These are phyloP conservation scores for Suillus placidus DNA, from an alignment of 768 basidiomycete species.

Conservation along the genomic window DNA sequence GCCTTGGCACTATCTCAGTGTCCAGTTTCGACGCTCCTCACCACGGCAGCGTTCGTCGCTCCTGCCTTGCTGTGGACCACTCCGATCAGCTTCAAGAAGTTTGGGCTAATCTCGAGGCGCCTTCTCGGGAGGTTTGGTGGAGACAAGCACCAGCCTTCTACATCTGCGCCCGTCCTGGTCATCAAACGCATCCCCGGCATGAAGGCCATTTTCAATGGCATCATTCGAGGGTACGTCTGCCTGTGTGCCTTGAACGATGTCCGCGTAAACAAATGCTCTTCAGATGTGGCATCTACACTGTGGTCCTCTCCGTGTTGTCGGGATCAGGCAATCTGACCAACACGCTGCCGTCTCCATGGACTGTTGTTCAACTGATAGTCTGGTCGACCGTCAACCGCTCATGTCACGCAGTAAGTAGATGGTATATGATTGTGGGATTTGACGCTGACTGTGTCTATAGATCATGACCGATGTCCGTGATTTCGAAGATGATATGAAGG, in stretches of 20 bases:
- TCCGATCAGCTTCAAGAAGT: background rate
- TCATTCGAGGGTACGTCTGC: slow-evolving; percentile 1
- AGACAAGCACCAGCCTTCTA: background rate
- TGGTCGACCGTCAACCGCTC: background rate
- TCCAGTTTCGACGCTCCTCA: background rate
- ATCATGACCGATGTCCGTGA: background rate
- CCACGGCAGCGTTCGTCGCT: background rate
- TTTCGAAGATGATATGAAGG: background rate
- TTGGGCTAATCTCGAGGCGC: background rate
- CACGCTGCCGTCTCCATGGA: background rate
- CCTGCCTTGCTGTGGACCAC: background rate
- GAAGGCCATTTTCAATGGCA: background rate
- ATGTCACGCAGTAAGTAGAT: background rate
- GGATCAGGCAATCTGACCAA: background rate
- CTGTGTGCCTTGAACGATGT: background rate
- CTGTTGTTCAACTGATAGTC: background rate
- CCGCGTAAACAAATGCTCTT: background rate
- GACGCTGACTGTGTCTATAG: background rate
- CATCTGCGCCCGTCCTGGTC: background rate
- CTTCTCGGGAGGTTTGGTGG: background rate
- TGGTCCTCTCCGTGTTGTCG: background rate
- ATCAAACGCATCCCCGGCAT: background rate
- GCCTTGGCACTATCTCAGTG: background rate
- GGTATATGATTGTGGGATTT: too few relatives aligned
- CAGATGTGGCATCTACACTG: background rate